These are phyloP conservation scores for Sphaerostilbella broomeana DNA, from an alignment of 2,329 filamentous ascomycete species.

Conservation along the genomic window DNA sequence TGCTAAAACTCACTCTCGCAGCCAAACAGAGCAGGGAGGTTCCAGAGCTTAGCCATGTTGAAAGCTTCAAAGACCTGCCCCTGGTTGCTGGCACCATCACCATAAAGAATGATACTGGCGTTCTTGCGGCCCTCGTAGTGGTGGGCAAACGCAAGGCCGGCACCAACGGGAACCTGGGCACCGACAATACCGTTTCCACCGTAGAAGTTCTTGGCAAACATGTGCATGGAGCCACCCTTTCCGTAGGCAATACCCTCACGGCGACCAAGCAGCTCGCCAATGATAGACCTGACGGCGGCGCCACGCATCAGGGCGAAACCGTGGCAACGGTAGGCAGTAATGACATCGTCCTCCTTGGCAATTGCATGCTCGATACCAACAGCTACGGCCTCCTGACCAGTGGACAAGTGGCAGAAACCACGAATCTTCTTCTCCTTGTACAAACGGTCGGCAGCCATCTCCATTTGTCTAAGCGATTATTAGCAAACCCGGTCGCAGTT, in stretches of 20 bases:
- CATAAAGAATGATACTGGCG: conserved; percentile 84
- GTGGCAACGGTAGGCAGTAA: conserved; percentile 98
- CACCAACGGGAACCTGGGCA: conserved; percentile 94
- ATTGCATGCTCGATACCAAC: conserved; percentile 96
- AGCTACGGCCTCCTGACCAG: conserved; percentile 94
- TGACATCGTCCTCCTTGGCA: conserved; percentile 83
- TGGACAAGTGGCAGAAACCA: conserved; percentile 98
- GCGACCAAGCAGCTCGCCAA: conserved; percentile 90
- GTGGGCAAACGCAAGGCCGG: conserved; percentile 93
- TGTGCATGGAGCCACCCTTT: conserved; percentile 99
- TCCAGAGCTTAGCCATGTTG: conserved; percentile 99
- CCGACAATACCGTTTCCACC: conserved; percentile 99
- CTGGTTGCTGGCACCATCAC: conserved; percentile 98
- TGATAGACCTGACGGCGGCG: conserved; percentile 81
- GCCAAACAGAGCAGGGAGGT: conserved; percentile 88
- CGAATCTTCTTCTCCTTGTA: conserved; percentile 99
- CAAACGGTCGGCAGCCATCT: conserved; percentile 96
- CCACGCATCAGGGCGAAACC: conserved; percentile 97
- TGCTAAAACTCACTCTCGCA: conserved; percentile 76
- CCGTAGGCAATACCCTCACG: conserved; percentile 96
- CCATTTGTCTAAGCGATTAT: conserved; percentile 73
- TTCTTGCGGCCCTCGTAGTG: conserved; percentile 87
- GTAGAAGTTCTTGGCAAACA: conserved; percentile 98
- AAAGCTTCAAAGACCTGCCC: conserved; percentile 99
- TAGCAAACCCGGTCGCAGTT: conserved; percentile 16